Evolutionary conservation across 768 basidiomycete species (phyloP), one percentile per base, ranked within the genome.

Genomic region (Mycena polygramma): DNA sequence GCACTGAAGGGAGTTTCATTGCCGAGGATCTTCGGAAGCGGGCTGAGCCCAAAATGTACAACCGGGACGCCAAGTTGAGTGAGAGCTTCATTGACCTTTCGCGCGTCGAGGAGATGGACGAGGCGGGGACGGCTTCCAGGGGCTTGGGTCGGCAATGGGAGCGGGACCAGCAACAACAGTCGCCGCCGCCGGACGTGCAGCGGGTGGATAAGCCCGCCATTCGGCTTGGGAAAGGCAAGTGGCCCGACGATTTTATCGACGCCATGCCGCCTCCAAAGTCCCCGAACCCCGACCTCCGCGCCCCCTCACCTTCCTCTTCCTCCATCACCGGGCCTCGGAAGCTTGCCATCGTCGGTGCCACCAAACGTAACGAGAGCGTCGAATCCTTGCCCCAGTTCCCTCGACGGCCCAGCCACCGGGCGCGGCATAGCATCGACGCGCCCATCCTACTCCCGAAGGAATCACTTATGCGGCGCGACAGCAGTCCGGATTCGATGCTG

Each of bases 191-290:
- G 22, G 72, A 73, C 39, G 68, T 70, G 37, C 72, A 83, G 69
- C 75, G 76, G 55, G 49, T 72, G 54, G 82, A 81, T 63, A 75
- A 71, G 68, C 75, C 77, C 71, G 82, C 83, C 26, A 83, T 93
- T 71, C 86, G 89, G 63, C 87, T 94, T 41, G 89, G 90, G 41
- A 92, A 94, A 78, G 93, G 91, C 67, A 93, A 92, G 79, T 94
- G 92, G 92, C 92, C 94, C 0, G 92, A 94, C 79, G 93, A 94
- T 78, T 92, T 94, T 77, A 77, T 94, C 64, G 89, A 89, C 72
- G 89, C 83, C 36, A 87, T 92, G 69, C 83, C 84, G 63, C 68
- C 79, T 68, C 71, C 79, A 74, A 57, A 63, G 77, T 78, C 79
- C 73, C 67, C 59, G 76, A 75, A 67, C 70, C 45, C 77, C 77